A percentile compares a stretch with the other conserved stretches of the same genome.
Evolutionary conservation across 2,329 filamentous ascomycete species (phyloP).

Genomic region (Fusarium fracticaudum): DNA sequence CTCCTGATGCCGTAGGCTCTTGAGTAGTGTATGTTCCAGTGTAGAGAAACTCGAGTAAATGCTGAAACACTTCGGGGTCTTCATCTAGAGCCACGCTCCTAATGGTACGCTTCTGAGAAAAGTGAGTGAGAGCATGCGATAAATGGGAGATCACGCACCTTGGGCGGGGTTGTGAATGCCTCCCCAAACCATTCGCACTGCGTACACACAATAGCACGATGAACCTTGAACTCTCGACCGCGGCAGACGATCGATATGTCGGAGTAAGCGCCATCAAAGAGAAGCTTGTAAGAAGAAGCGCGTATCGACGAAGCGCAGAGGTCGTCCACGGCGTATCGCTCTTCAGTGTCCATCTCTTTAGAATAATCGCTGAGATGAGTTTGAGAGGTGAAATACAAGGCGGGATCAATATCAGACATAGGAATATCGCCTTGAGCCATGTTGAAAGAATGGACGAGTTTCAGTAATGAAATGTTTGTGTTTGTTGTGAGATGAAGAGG

Average conservation of each 20-base stretch:
- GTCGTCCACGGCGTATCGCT: background rate
- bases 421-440: background rate
- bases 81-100: constrained; percentile 42
- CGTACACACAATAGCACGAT: constrained; percentile 48
- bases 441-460: background rate
- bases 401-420: background rate
- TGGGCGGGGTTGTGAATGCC: constrained; percentile 41
- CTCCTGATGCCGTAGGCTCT: background rate
- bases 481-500: background rate
- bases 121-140: background rate
- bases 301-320: constrained; percentile 1
- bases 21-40: constrained; percentile 36
- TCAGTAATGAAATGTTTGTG: background rate
- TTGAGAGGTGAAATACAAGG: accelerated
- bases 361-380: background rate
- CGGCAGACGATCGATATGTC: constrained; percentile 48
- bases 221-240: constrained; percentile 44
- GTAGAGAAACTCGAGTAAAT: constrained; percentile 49
- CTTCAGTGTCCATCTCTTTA: background rate
- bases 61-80: constrained; percentile 40
- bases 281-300: background rate
- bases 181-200: constrained; percentile 47
- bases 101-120: background rate
- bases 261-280: constrained; percentile 37
- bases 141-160: constrained; percentile 13